phyloP scores from a whole-genome alignment of 441 rosid genomes.

The Biscutella laevigata region DNA sequence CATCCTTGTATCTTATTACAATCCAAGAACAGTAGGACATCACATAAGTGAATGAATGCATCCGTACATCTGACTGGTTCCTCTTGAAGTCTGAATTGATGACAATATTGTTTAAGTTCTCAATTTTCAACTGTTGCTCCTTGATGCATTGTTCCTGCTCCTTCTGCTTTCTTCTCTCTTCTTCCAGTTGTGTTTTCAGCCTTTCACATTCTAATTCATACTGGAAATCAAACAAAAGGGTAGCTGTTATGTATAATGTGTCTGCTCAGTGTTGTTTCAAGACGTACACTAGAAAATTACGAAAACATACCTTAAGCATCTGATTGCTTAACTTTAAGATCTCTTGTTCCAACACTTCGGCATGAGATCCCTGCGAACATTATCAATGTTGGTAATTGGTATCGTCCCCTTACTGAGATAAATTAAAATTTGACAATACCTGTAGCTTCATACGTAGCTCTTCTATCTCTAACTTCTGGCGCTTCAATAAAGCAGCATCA shows the following conservation, averaged over 20 bases:
- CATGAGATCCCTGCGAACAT: slow-evolving; percentile 63
- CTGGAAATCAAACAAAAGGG: slow-evolving; percentile 33
- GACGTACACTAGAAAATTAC: background rate
- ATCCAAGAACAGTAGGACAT: background rate
- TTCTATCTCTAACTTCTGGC: slow-evolving; percentile 91
- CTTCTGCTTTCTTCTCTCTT: slow-evolving; percentile 68
- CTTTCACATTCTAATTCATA: slow-evolving; percentile 81
- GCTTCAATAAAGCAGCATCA: slow-evolving; percentile 82
- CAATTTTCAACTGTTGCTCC: slow-evolving; percentile 66
- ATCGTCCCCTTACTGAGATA: background rate
- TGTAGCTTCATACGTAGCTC: slow-evolving; percentile 73
- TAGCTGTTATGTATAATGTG: background rate
- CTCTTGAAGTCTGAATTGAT: slow-evolving; percentile 36
- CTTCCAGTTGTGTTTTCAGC: slow-evolving; percentile 75
- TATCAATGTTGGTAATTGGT: slow-evolving; percentile 22
- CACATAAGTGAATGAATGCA: background rate
- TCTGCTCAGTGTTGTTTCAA: background rate
- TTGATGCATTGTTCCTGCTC: slow-evolving; percentile 54
- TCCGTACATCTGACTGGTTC: slow-evolving; percentile 50
- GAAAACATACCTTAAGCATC: slow-evolving; percentile 64
- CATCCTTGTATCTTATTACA: slow-evolving; percentile 2
- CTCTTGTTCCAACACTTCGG: slow-evolving; percentile 82
- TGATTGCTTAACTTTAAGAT: slow-evolving; percentile 76
- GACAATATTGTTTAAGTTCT: slow-evolving; percentile 46
- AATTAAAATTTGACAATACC: slow-evolving; percentile 33